A percentile compares a stretch with the other conserved stretches of the same genome.
These are phyloP conservation scores for Chlamydomonas reinhardtii DNA, from an alignment of 163 green algal species.

Conservation along the genomic window DNA sequence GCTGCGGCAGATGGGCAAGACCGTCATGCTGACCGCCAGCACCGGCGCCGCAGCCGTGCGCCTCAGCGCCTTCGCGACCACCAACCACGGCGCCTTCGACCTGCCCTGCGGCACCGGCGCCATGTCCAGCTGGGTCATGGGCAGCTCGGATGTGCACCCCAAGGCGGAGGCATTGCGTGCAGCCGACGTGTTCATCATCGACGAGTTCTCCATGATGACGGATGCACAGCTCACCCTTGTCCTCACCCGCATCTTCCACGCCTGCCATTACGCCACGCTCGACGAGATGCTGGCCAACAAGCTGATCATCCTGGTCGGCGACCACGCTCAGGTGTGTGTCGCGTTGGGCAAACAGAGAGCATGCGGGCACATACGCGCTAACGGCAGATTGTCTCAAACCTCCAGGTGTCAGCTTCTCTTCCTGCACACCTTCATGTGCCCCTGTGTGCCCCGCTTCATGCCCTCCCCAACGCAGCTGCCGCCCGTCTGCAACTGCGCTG, in stretches of 20 bases:
- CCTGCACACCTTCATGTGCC: no score
- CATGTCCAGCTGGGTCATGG: background rate
- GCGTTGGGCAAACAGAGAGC: no score
- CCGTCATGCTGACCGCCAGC: background rate
- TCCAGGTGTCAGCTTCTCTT: background rate
- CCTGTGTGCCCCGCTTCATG: no score
- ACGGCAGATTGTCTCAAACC: background rate
- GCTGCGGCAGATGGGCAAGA: background rate
- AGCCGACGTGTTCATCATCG: background rate
- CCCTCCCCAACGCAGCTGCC: background rate
- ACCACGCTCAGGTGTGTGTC: constrained; percentile 7
- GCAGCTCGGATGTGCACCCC: background rate
- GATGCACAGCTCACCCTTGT: background rate
- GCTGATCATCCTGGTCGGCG: constrained; percentile 11
- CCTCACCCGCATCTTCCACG: background rate
- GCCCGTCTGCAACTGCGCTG: background rate
- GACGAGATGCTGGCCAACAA: background rate
- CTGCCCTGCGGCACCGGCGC: background rate
- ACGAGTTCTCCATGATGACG: constrained; percentile 17
- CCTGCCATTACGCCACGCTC: background rate
- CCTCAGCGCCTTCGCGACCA: background rate
- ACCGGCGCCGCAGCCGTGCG: background rate
- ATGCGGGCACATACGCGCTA: no score
- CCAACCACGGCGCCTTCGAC: constrained; percentile 1
- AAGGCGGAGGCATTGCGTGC: background rate